Percentiles rank a stretch among this genome's conserved stretches.
Conservation (phyloP, 163 green algal genomes). For the Volvox carteri region DNA sequence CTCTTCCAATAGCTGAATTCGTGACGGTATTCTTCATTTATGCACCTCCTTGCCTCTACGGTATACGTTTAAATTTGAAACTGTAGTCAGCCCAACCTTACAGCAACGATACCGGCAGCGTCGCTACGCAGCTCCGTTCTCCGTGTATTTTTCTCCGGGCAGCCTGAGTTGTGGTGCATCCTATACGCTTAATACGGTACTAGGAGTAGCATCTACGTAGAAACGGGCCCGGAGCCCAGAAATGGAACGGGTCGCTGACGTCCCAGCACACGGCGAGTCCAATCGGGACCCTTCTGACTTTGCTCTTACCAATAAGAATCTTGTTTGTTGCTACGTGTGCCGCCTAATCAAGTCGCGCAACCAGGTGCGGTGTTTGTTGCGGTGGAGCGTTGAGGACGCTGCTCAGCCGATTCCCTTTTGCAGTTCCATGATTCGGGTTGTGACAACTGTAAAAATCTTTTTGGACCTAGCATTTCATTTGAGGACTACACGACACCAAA, state of each 20-base stretch:
- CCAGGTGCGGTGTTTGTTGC: slow-evolving; percentile 48
- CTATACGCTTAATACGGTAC: too few relatives aligned
- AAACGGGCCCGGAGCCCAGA: background rate
- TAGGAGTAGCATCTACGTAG: too few relatives aligned
- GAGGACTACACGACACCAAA: slow-evolving; percentile 87
- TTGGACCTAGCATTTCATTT: slow-evolving; percentile 60
- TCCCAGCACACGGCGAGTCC: slow-evolving; percentile 55
- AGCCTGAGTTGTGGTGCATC: too few relatives aligned
- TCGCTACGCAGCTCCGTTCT: too few relatives aligned
- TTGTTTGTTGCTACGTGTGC: slow-evolving; percentile 64
- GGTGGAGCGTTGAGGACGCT: background rate
- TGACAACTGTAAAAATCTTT: slow-evolving; percentile 85
- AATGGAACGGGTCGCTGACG: slow-evolving; percentile 45
- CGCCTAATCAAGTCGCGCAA: slow-evolving; percentile 60
- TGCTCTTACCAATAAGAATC: slow-evolving; percentile 60
- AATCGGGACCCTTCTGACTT: slow-evolving; percentile 63
- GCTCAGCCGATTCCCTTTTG: background rate
- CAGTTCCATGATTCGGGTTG: slow-evolving; percentile 83
- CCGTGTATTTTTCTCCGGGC: too few relatives aligned
- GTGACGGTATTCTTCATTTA: too few relatives aligned
- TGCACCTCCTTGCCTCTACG: too few relatives aligned
- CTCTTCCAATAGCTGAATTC: too few relatives aligned
- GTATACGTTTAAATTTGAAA: too few relatives aligned
- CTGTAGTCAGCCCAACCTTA: too few relatives aligned
- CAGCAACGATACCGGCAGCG: too few relatives aligned